A percentile compares a stretch with the other conserved stretches of the same genome.
phyloP scores from a whole-genome alignment of 805 yeast genomes.

The Candida takata region DNA sequence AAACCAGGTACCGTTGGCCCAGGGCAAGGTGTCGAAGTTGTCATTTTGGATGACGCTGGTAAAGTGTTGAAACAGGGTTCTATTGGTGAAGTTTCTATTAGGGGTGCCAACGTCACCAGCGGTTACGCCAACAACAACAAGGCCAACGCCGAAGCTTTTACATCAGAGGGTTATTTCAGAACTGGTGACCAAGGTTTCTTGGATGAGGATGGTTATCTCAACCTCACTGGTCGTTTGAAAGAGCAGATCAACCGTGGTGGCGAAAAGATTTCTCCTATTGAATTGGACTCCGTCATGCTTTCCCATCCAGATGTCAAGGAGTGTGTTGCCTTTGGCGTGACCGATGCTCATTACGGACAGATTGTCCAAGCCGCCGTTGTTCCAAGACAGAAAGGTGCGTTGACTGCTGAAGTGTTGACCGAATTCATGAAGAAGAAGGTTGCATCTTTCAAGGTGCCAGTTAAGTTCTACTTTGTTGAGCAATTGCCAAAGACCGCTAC shows the following conservation, averaged over 20 bases:
- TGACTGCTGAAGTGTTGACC: slow-evolving; percentile 37
- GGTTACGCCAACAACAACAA: slow-evolving; percentile 68
- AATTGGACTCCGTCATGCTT: slow-evolving; percentile 55
- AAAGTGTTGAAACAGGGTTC: slow-evolving; percentile 40
- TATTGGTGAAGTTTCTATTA: slow-evolving; percentile 64
- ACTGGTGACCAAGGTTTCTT: slow-evolving; percentile 74
- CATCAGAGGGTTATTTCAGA: slow-evolving; percentile 51
- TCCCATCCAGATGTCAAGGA: slow-evolving; percentile 57
- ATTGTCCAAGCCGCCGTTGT: slow-evolving; percentile 67
- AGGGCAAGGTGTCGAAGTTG: slow-evolving; percentile 62
- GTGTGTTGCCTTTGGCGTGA: slow-evolving; percentile 65
- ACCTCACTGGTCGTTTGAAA: slow-evolving; percentile 63
- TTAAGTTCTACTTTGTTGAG: slow-evolving; percentile 48
- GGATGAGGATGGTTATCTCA: slow-evolving; percentile 51
- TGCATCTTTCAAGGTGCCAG: slow-evolving; percentile 56
- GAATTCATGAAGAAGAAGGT: slow-evolving; percentile 38
- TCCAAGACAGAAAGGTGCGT: slow-evolving; percentile 32
- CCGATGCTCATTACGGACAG: slow-evolving; percentile 65
- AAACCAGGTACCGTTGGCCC: slow-evolving; percentile 70
- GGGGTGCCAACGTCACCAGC: slow-evolving; percentile 61
- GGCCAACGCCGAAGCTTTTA: slow-evolving; percentile 63
- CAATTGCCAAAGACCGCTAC: slow-evolving; percentile 70
- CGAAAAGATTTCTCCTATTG: slow-evolving; percentile 70
- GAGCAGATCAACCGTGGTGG: slow-evolving; percentile 75
- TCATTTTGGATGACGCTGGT: slow-evolving; percentile 45